Evolutionary conservation across 2,329 filamentous ascomycete species (phyloP).

Genomic region (Penicillium sumatraense): DNA sequence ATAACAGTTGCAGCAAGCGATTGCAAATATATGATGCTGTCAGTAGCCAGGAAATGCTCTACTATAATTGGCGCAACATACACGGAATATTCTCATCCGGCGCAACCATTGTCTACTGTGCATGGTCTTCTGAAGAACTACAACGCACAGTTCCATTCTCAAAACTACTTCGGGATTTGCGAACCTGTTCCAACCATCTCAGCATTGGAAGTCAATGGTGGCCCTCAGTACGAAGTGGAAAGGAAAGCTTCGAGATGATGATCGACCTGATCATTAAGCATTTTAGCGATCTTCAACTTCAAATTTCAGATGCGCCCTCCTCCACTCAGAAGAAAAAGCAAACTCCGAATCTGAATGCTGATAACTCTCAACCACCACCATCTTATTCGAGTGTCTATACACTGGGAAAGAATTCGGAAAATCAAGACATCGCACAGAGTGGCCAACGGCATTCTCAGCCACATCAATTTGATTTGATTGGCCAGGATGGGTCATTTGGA

Average conservation of each 20-base stretch:
- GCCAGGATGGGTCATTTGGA: background rate
- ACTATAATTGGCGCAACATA: slow-evolving; percentile 42
- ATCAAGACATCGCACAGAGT: background rate
- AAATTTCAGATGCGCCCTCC: background rate
- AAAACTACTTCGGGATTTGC: slow-evolving; percentile 29
- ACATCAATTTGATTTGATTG: background rate
- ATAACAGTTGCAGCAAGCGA: slow-evolving; percentile 30
- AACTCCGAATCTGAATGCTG: background rate
- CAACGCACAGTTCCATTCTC: slow-evolving; percentile 27
- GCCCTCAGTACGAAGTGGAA: slow-evolving; percentile 41
- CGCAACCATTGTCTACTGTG: slow-evolving; percentile 45
- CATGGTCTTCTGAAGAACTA: slow-evolving; percentile 40
- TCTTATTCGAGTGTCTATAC: background rate
- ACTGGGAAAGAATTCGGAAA: background rate
- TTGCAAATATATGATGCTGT: slow-evolving; percentile 38
- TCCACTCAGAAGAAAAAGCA: background rate
- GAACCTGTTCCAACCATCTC: slow-evolving; percentile 42
- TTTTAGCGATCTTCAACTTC: slow-evolving; percentile 16
- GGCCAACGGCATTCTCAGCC: background rate
- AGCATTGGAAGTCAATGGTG: slow-evolving; percentile 49
- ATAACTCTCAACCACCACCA: background rate
- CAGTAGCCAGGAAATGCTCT: slow-evolving; percentile 35
- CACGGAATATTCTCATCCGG: slow-evolving; percentile 46
- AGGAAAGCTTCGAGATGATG: slow-evolving; percentile 36
- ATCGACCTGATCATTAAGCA: slow-evolving; percentile 33